phyloP scores from a whole-genome alignment of 2,329 filamentous ascomycete genomes.

The Didymella pomorum region DNA sequence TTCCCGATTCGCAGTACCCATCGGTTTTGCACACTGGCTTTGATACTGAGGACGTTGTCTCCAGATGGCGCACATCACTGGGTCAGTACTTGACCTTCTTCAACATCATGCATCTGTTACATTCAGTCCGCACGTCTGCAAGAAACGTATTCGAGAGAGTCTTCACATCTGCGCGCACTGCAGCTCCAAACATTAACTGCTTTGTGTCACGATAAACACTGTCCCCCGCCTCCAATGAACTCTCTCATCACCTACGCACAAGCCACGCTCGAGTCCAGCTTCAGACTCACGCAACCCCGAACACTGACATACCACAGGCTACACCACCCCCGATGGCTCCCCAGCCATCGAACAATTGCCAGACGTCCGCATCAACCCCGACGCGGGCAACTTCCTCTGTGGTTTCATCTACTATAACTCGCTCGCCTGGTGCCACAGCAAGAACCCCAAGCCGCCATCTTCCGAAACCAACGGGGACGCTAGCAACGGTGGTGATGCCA shows the following conservation, averaged over 20 bases:
- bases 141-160: no score
- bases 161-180: no score
- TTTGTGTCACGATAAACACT: no score
- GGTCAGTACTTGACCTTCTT: background rate
- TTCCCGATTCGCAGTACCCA: constrained; percentile 25
- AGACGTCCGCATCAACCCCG: constrained; percentile 40
- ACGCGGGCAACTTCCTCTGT: constrained; percentile 50
- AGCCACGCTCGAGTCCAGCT: no score
- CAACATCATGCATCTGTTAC: background rate
- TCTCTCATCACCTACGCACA: no score
- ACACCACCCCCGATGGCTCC: constrained; percentile 6
- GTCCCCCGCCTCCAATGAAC: no score
- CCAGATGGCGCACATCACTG: constrained; percentile 34
- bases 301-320: constrained; percentile 19
- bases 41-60: constrained; percentile 42
- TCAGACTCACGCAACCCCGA: background rate
- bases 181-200: no score
- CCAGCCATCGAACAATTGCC: constrained; percentile 11
- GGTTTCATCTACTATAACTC: constrained; percentile 50
- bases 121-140: background rate
- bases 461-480: no score
- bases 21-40: constrained; percentile 40
- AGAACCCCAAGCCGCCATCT: background rate
- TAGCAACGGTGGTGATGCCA: no score
- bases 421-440: constrained; percentile 39